Evolutionary conservation across 2,329 filamentous ascomycete genomes (phyloP).

Genomic region (Beauveria bassiana): DNA sequence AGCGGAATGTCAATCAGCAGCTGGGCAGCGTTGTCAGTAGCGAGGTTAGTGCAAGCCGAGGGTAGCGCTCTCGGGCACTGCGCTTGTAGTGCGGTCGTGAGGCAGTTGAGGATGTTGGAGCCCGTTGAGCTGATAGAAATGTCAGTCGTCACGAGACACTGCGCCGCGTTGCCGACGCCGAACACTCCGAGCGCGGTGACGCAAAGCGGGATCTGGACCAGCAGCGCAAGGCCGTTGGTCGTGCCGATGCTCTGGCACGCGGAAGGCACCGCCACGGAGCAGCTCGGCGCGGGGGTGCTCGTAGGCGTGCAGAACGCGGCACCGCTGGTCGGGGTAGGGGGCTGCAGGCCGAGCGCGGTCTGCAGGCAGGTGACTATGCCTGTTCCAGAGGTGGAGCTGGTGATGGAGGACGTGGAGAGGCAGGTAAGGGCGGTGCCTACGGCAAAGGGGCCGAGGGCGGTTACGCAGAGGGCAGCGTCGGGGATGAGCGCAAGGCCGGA

Average conservation of each 20-base stretch:
- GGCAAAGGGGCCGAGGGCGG: slow-evolving; percentile 11
- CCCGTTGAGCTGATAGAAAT: not conserved
- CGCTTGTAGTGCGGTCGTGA: not conserved
- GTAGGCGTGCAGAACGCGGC: not conserved
- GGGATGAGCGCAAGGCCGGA: not conserved
- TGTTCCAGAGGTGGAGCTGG: not conserved
- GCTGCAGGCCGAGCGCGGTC: not conserved
- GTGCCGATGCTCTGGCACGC: not conserved
- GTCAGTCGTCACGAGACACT: not conserved
- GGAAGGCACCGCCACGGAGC: not conserved
- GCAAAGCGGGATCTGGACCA: not conserved
- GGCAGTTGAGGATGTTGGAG: not conserved
- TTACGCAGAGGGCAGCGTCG: not conserved
- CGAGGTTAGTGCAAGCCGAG: not conserved
- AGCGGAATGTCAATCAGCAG: not conserved
- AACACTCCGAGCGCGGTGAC: not conserved
- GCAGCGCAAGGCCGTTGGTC: not conserved
- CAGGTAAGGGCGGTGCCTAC: slow-evolving; percentile 9
- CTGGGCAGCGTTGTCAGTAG: not conserved
- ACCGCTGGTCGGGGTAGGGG: not conserved
- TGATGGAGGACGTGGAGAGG: not conserved
- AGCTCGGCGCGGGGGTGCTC: not conserved
- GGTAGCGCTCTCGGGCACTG: not conserved
- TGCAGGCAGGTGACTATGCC: not conserved
- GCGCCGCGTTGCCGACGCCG: not conserved